Conservation (phyloP, 768 basidiomycete species). For the Tubosaeta brunneosetosa region DNA sequence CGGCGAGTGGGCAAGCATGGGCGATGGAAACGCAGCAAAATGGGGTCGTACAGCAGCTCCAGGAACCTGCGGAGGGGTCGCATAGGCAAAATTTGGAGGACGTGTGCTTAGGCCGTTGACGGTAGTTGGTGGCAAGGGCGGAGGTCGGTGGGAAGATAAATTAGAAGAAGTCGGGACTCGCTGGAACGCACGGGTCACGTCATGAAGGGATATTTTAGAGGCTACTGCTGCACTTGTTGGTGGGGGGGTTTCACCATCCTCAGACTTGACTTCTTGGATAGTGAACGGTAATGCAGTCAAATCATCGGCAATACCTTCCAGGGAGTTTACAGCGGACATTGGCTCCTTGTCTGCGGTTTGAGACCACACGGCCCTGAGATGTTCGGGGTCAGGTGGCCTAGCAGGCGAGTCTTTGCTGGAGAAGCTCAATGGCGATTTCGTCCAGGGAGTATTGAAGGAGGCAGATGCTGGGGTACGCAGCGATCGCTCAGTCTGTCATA, state of each 20-base stretch:
- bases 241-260: constrained; percentile 78
- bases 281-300: constrained; percentile 74
- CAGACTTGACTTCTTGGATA: constrained; percentile 81
- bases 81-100: constrained; percentile 24
- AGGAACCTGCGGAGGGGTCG: constrained; percentile 41
- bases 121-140: constrained; percentile 47
- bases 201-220: constrained; percentile 74
- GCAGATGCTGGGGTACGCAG: constrained; percentile 44
- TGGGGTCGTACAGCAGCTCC: constrained; percentile 47
- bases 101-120: constrained; percentile 31
- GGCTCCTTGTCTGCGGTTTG: constrained; percentile 70
- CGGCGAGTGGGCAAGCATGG: constrained; percentile 71
- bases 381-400: constrained; percentile 74
- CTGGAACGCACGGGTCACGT: constrained; percentile 84
- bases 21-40: constrained; percentile 59
- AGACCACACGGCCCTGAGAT: constrained; percentile 81
- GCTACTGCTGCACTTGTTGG: constrained; percentile 51
- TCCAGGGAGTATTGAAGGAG: constrained; percentile 44
- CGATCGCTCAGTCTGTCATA: constrained; percentile 38
- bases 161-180: constrained; percentile 67
- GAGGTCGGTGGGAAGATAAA: constrained; percentile 42
- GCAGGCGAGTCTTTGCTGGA: constrained; percentile 64
- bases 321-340: constrained; percentile 65
- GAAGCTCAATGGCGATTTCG: constrained; percentile 47
- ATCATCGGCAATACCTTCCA: constrained; percentile 82